A percentile compares a stretch with the other conserved stretches of the same genome.
phyloP scores from a whole-genome alignment of 768 basidiomycete species.

The Suillus cothurnatus region DNA sequence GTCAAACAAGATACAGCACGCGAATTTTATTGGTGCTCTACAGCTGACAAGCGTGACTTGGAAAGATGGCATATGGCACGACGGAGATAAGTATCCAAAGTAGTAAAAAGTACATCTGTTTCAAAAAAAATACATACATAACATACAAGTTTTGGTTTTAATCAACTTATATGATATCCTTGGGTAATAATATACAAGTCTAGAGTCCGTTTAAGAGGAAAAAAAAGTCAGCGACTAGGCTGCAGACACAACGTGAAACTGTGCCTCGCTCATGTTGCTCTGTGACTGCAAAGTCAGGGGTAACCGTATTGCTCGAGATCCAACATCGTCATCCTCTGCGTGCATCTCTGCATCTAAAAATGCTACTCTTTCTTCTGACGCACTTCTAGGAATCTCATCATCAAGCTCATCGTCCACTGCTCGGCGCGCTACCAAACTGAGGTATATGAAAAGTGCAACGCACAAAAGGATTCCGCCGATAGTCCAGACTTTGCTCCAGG shows the following conservation, averaged over 20 bases:
- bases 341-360: constrained; percentile 46
- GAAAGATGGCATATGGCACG: constrained; percentile 7
- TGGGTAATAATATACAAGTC: constrained; percentile 5
- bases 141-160: constrained; percentile 17
- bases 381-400: constrained; percentile 36
- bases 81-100: neutral
- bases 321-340: constrained; percentile 17
- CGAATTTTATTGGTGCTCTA: constrained; percentile 6
- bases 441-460: constrained; percentile 74
- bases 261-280: constrained; percentile 50
- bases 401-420: constrained; percentile 59
- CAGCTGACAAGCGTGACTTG: constrained; percentile 12
- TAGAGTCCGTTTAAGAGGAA: neutral
- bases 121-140: constrained; percentile 21
- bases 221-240: constrained; percentile 15
- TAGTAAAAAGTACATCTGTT: constrained; percentile 22
- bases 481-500: constrained; percentile 63
- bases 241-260: constrained; percentile 29
- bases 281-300: constrained; percentile 21
- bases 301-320: constrained; percentile 14
- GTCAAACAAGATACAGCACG: neutral
- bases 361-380: constrained; percentile 54
- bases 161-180: constrained; percentile 2
- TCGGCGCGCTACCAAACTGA: constrained; percentile 76
- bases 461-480: constrained; percentile 70